Base-by-base conservation (phyloP, 805 yeast species). In the Zygotorulaspora sp. region DNA sequence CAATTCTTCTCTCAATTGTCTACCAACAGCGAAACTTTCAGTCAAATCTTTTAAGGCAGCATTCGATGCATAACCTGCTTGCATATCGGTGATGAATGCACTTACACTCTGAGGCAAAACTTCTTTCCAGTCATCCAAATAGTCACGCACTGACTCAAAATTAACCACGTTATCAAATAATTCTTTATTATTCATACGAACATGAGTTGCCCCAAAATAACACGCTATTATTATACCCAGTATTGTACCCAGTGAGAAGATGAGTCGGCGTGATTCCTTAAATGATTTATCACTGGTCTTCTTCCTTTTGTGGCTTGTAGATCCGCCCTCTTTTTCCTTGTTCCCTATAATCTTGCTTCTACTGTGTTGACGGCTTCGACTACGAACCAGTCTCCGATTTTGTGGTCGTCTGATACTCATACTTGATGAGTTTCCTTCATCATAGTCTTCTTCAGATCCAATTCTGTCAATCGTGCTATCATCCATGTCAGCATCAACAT, bases 1-100 rank as follows among this genome's bases (percentile, higher is more conserved):
- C 20, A 73, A 68, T 16, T 74, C 75, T 8, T 61, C 55, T 24
- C 64, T 65, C 70, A 90, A 63, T 30, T 72, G 65, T 49, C 71
- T 75, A 1, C 98, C 98, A 12, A 88, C 95, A 0, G 92, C 86
- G 65, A 92, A 92, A 33, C 89, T 78, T 43, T 87, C 95, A 5
- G 87, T 75, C 4, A 83, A 70, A 25, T 80, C 81, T 24, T 54
- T 55, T 9, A 44, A 31, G 4, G 50, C 40, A 6, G 42, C 39
- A 6, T 30, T 35, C 1, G 53, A 32, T 4, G 47, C 47, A 27
- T 47, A 45, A 1, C 49, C 49, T 14, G 41, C 40, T 29, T 62
- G 67, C n/a, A 77, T 63, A 38, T 78, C 82, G 14, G 70, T 66
- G 22, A 89, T 63, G 27, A 85, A 74, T 5, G 74, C 66, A 36